These are phyloP conservation scores for Aspergillus vadensis DNA, from an alignment of 2,329 filamentous ascomycete genomes.

Conservation along the genomic window DNA sequence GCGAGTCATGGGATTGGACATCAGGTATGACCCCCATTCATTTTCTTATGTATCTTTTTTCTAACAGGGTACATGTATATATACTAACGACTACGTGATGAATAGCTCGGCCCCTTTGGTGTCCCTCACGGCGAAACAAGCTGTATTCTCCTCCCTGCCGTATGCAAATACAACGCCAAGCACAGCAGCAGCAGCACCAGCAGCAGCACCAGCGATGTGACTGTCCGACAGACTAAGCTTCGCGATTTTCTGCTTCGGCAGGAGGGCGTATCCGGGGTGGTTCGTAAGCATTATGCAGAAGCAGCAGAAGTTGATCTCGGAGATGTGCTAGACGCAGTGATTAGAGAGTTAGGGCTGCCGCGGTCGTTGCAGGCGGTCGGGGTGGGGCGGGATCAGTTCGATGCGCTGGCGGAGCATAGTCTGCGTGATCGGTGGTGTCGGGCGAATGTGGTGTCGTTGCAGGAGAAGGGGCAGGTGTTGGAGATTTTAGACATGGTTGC, in stretches of 20 bases:
- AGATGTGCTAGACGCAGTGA: conserved; percentile 55
- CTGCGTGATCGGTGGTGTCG: conserved; percentile 54
- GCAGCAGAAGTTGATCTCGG: conserved; percentile 46
- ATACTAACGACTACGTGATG: background rate
- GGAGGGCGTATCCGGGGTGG: conserved; percentile 38
- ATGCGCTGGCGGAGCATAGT: conserved; percentile 52
- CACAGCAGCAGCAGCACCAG: conserved; percentile 43
- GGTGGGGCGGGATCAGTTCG: conserved; percentile 52
- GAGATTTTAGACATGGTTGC: conserved; percentile 54
- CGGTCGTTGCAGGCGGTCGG: conserved; percentile 55
- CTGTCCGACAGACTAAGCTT: conserved; percentile 43
- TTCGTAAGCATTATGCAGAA: conserved; percentile 33
- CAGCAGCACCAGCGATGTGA: conserved; percentile 8
- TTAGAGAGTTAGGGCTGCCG: conserved; percentile 58
- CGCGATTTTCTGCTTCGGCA: conserved; percentile 45
- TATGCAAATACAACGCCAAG: conserved; percentile 58
- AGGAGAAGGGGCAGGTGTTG: conserved; percentile 51
- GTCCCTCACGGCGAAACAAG: conserved; percentile 64
- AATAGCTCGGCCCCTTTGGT: conserved; percentile 54
- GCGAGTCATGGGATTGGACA: conserved; percentile 57
- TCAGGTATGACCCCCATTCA: conserved; percentile 37
- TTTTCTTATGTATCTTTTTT: no score
- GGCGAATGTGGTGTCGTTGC: conserved; percentile 55
- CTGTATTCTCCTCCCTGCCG: conserved; percentile 57
- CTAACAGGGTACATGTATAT: no score